A percentile compares a stretch with the other conserved stretches of the same genome.
These are phyloP conservation scores for Penicillium daleae DNA, from an alignment of 495 filamentous ascomycete genomes.

Conservation along the genomic window DNA sequence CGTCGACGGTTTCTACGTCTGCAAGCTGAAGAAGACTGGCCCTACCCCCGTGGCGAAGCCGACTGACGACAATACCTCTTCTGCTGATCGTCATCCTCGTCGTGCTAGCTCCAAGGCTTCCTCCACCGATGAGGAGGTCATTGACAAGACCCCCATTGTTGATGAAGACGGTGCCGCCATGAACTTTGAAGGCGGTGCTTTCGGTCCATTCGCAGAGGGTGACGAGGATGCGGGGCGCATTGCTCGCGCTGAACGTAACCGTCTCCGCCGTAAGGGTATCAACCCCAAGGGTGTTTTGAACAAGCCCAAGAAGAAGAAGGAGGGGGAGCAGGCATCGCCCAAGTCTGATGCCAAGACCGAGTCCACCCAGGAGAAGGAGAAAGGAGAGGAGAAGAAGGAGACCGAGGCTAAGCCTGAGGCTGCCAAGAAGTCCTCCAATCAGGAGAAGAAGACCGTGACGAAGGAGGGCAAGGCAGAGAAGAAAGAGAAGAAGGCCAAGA, in stretches of 20 bases:
- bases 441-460: constrained; percentile 29
- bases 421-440: constrained; percentile 6
- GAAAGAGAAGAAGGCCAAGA: constrained; percentile 43
- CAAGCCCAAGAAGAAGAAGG: constrained; percentile 43
- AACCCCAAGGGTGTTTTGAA: constrained; percentile 62
- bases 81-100: constrained; percentile 23
- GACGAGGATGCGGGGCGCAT: constrained; percentile 64
- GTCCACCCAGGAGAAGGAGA: constrained; percentile 18
- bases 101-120: constrained; percentile 26
- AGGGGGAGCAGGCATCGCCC: constrained; percentile 17
- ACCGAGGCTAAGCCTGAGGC: constrained; percentile 14
- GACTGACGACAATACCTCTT: constrained; percentile 30
- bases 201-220: constrained; percentile 66
- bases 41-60: constrained; percentile 64
- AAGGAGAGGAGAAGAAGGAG: constrained; percentile 29
- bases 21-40: constrained; percentile 92
- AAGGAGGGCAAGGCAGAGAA: constrained; percentile 20
- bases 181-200: constrained; percentile 51
- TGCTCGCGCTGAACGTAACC: constrained; percentile 59
- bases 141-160: constrained; percentile 54
- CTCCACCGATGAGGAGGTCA: constrained; percentile 30
- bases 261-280: constrained; percentile 65
- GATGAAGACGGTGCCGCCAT: constrained; percentile 41
- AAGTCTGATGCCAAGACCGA: background rate
- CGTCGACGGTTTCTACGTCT: constrained; percentile 97